phyloP scores from a whole-genome alignment of 495 filamentous ascomycete species.

The Aspergillus campestris region DNA sequence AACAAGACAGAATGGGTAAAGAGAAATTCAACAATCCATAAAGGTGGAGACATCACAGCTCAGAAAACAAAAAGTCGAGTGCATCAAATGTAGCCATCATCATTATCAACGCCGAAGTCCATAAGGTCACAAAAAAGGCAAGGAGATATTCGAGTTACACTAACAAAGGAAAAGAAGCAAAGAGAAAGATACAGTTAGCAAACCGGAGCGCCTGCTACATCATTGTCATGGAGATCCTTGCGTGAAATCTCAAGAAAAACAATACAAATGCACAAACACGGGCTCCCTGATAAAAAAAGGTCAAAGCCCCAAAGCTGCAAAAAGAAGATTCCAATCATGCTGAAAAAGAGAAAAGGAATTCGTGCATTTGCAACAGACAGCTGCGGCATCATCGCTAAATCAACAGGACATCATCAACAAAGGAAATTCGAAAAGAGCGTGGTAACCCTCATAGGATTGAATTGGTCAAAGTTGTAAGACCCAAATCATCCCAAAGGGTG shows the following conservation, averaged over 20 bases:
- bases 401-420: constrained; percentile 13
- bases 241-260: constrained; percentile 17
- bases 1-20: constrained; percentile 6
- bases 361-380: too few relatives aligned
- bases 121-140: constrained; percentile 5
- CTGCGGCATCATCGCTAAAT: constrained; percentile 13
- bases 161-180: constrained; percentile 17
- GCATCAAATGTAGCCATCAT: constrained; percentile 7
- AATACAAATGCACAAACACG: constrained; percentile 9
- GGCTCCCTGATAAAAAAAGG: constrained; percentile 17
- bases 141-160: constrained; percentile 13
- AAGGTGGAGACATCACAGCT: constrained; percentile 4
- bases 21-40: constrained; percentile 7
- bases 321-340: constrained; percentile 12
- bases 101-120: constrained; percentile 13
- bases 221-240: constrained; percentile 15
- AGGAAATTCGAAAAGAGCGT: constrained; percentile 18
- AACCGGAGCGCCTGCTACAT: constrained; percentile 7
- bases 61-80: constrained; percentile 7
- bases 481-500: constrained; percentile 6
- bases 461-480: constrained; percentile 14
- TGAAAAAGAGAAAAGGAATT: constrained; percentile 9
- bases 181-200: constrained; percentile 16
- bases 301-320: constrained; percentile 1
- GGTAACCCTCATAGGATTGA: constrained; percentile 6